Conservation (phyloP, 1,284 basidiomycete genomes). For the Rhodotorula glutinis region DNA sequence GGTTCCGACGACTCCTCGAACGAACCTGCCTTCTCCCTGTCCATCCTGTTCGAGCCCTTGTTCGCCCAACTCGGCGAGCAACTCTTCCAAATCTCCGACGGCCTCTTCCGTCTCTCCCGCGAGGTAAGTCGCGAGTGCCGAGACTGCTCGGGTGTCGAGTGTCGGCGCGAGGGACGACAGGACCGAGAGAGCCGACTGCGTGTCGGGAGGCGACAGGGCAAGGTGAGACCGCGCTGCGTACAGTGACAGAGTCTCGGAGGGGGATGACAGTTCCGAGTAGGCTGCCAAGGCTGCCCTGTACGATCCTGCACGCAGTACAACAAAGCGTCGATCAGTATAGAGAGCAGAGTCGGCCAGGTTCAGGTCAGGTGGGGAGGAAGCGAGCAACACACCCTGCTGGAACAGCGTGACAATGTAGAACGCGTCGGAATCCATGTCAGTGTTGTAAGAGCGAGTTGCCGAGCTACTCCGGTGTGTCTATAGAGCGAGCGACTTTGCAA, state of each 20-base stretch:
- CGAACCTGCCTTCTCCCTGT: slow-evolving; percentile 63
- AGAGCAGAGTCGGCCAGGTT: background rate
- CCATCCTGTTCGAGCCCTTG: slow-evolving; percentile 64
- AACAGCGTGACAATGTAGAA: slow-evolving; percentile 34
- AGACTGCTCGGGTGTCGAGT: slow-evolving; percentile 60
- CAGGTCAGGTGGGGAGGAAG: too few species aligned
- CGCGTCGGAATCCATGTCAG: slow-evolving; percentile 24
- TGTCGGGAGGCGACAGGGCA: slow-evolving; percentile 63
- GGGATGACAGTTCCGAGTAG: slow-evolving; percentile 21
- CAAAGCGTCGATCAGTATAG: too few species aligned
- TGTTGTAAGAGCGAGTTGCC: background rate
- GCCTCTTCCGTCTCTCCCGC: slow-evolving; percentile 56
- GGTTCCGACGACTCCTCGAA: slow-evolving; percentile 73
- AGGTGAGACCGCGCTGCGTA: slow-evolving; percentile 82
- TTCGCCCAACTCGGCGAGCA: slow-evolving; percentile 71
- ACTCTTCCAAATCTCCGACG: slow-evolving; percentile 76
- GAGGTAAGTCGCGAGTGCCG: slow-evolving; percentile 67
- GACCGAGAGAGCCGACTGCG: slow-evolving; percentile 59
- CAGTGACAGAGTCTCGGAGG: slow-evolving; percentile 48
- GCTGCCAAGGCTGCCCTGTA: slow-evolving; percentile 41
- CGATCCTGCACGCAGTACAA: slow-evolving; percentile 27
- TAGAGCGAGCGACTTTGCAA: too few species aligned
- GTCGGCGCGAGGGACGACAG: slow-evolving; percentile 32
- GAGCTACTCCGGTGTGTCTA: background rate
- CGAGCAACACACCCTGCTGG: slow-evolving; percentile 10